Conservation (phyloP, 2,329 filamentous ascomycete species). For the Colletotrichum gloeosporioides region DNA sequence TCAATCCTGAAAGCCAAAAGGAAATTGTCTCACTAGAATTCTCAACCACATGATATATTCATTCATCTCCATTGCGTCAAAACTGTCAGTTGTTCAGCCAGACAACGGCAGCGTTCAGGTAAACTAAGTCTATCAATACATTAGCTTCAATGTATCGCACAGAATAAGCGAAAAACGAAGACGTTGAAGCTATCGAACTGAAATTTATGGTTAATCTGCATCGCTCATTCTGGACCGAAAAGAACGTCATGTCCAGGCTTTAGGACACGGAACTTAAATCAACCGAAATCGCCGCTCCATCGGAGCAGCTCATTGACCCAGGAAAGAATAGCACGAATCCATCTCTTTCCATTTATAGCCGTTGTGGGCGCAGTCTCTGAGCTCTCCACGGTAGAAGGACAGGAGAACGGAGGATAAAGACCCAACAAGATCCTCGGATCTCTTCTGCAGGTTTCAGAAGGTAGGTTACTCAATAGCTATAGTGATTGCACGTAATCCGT, state of each 20-base stretch:
- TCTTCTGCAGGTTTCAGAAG: too few species aligned
- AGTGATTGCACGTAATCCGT: too few species aligned
- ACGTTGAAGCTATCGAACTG: neutral
- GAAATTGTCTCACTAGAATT: fast-evolving
- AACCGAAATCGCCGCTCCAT: too few species aligned
- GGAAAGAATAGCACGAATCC: neutral
- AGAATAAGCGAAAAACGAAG: fast-evolving
- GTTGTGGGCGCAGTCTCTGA: neutral
- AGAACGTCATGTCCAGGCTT: neutral
- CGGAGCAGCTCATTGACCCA: neutral
- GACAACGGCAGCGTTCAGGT: too few species aligned
- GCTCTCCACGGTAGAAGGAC: too few species aligned
- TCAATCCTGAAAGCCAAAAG: fast-evolving
- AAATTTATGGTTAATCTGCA: fast-evolving
- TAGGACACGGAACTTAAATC: neutral
- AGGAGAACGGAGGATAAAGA: too few species aligned
- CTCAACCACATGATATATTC: fast-evolving
- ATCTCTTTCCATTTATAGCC: neutral
- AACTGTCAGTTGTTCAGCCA: fast-evolving
- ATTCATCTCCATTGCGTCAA: neutral
- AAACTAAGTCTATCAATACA: fast-evolving
- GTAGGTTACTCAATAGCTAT: too few species aligned
- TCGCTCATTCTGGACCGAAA: neutral
- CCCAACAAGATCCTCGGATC: too few species aligned
- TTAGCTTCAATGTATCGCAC: fast-evolving